These are phyloP conservation scores for Cladosporium halotolerans DNA, from an alignment of 2,329 filamentous ascomycete species.

Conservation along the genomic window DNA sequence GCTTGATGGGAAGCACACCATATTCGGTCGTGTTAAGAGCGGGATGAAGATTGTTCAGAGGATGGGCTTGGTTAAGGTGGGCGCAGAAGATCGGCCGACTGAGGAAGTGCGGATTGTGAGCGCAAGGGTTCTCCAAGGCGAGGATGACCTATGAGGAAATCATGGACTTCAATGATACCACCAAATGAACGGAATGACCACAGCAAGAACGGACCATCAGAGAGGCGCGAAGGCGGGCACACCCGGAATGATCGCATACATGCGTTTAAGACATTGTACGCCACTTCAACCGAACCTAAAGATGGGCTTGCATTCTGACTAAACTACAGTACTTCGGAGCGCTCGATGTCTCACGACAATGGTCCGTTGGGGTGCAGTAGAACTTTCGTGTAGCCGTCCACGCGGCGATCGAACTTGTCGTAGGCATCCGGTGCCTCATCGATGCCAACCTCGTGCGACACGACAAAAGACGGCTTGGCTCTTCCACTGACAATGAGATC, in stretches of 20 bases:
- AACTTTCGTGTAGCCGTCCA: constrained; percentile 63
- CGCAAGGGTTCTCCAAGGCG: constrained; percentile 63
- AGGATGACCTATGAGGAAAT: constrained; percentile 27
- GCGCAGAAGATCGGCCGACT: constrained; percentile 68
- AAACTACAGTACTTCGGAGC: too few relatives aligned
- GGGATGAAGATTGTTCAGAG: constrained; percentile 79
- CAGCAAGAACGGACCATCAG: not conserved
- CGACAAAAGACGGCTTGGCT: constrained; percentile 61
- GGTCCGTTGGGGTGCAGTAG: constrained; percentile 59
- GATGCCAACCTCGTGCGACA: constrained; percentile 58
- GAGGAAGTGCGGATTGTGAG: constrained; percentile 76
- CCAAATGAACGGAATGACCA: not conserved
- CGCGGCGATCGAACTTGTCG: constrained; percentile 59
- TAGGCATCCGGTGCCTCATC: constrained; percentile 55
- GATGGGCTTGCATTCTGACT: too few relatives aligned
- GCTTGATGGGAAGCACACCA: constrained; percentile 95
- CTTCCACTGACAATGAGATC: constrained; percentile 60
- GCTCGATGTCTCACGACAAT: constrained; percentile 12
- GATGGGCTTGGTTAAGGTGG: constrained; percentile 83
- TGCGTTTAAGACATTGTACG: too few relatives aligned
- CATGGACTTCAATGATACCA: not conserved
- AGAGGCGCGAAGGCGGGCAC: not conserved
- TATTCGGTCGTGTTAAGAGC: constrained; percentile 83
- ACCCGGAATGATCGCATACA: not conserved
- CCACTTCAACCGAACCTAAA: too few relatives aligned